A percentile compares a stretch with the other conserved stretches of the same genome.
Evolutionary conservation across 768 basidiomycete species (phyloP).

Genomic region (Agaricus subrufescens): DNA sequence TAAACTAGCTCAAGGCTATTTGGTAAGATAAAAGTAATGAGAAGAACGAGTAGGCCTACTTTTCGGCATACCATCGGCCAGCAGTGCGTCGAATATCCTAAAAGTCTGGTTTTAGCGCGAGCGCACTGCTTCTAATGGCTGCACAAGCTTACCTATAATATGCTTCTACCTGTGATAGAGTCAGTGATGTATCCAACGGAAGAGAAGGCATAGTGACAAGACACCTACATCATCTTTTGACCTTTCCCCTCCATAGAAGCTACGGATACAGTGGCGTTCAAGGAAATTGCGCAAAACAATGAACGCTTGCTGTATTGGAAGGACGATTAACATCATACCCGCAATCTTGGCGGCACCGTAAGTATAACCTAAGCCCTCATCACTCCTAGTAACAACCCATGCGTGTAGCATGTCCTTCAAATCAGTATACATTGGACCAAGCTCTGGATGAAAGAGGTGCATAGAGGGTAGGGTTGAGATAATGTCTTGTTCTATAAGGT

Average conservation of each 20-base stretch:
- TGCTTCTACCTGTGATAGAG: constrained; percentile 67
- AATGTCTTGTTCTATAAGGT: constrained; percentile 72
- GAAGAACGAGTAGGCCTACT: constrained; percentile 39
- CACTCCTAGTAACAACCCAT: constrained; percentile 82
- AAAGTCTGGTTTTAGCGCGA: constrained; percentile 2
- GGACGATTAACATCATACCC: constrained; percentile 83
- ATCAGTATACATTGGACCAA: constrained; percentile 77
- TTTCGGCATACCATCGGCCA: constrained; percentile 93
- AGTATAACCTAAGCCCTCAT: constrained; percentile 77
- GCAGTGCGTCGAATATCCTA: constrained; percentile 88
- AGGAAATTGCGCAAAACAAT: constrained; percentile 81
- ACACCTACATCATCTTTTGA: constrained; percentile 77
- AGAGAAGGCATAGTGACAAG: background rate
- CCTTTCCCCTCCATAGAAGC: constrained; percentile 73
- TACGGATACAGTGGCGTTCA: constrained; percentile 79
- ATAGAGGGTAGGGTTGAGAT: constrained; percentile 66
- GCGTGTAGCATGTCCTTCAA: constrained; percentile 81
- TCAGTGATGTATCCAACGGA: constrained; percentile 13
- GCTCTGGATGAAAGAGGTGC: constrained; percentile 74
- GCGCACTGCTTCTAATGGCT: background rate
- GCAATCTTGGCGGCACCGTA: constrained; percentile 68
- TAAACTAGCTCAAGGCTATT: constrained; percentile 50
- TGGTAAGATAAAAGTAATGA: constrained; percentile 4
- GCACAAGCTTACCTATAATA: constrained; percentile 68
- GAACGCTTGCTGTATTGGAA: constrained; percentile 73